A percentile compares a stretch with the other conserved stretches of the same genome.
Evolutionary conservation across 768 basidiomycete species (phyloP).

Genomic region (Saitozyma podzolica): DNA sequence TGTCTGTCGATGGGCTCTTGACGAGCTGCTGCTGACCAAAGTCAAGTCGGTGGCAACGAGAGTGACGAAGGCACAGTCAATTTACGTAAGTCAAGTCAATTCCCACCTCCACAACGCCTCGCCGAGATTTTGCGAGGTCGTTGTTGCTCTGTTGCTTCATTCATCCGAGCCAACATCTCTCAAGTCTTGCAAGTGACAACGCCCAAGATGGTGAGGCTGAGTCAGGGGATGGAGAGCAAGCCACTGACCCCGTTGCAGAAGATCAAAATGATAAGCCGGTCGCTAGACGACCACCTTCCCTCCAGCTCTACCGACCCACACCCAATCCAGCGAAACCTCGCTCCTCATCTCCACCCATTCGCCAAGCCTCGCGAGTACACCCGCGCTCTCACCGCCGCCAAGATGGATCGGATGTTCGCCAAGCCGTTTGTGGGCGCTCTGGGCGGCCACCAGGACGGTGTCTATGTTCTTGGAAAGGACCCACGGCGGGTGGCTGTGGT

Average conservation of each 20-base stretch:
- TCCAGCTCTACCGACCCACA: constrained; percentile 50
- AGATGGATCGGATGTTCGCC: constrained; percentile 97
- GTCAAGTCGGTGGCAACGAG: too few species aligned
- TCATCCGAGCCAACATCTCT: neutral
- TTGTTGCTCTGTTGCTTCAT: neutral
- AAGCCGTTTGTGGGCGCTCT: constrained; percentile 88
- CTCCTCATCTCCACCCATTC: constrained; percentile 95
- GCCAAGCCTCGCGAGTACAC: constrained; percentile 87
- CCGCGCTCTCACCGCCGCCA: constrained; percentile 89
- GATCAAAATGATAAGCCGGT: constrained; percentile 52
- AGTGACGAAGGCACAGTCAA: too few species aligned
- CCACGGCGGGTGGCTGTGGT: constrained; percentile 72
- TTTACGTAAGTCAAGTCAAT: too few species aligned
- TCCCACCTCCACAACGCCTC: too few species aligned
- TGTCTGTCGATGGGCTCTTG: too few species aligned
- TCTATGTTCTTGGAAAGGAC: constrained; percentile 75
- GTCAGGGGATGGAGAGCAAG: neutral
- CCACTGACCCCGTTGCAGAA: constrained; percentile 28
- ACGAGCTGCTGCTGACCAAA: too few species aligned
- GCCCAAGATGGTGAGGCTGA: constrained; percentile 10
- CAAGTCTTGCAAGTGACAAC: neutral
- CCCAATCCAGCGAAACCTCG: constrained; percentile 85
- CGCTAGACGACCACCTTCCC: constrained; percentile 51
- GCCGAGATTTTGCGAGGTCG: constrained; percentile 3
- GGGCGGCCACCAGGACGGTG: constrained; percentile 91